Evolutionary conservation across 345 rosid genomes (phyloP).

Genomic region (Gossypium anomalum): DNA sequence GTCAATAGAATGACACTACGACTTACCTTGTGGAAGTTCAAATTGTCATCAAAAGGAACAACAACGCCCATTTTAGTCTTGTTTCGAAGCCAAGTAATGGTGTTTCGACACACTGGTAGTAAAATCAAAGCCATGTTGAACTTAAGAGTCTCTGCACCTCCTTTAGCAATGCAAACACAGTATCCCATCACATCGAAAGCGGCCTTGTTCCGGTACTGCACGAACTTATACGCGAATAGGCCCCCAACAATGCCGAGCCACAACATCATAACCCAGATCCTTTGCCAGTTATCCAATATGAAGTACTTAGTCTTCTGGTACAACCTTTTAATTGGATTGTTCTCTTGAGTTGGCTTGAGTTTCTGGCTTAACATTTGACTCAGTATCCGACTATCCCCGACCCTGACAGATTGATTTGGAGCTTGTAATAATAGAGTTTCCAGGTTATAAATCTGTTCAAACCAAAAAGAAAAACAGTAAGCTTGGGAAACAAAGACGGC

Average conservation of each 20-base stretch:
- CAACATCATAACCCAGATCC: conserved; percentile 72
- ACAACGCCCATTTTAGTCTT: conserved; percentile 66
- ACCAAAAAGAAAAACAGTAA: neutral
- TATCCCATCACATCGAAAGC: conserved; percentile 67
- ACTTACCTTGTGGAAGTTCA: conserved; percentile 71
- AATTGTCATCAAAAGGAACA: conserved; percentile 83
- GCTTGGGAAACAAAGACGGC: neutral
- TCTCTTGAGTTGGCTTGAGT: conserved; percentile 66
- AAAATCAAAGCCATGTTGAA: conserved; percentile 88
- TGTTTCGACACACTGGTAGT: conserved; percentile 78
- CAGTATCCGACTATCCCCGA: conserved; percentile 55
- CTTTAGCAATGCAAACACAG: conserved; percentile 81
- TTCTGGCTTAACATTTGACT: conserved; percentile 82
- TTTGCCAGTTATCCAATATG: conserved; percentile 77
- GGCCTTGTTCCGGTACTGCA: conserved; percentile 52
- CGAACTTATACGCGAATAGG: conserved; percentile 64
- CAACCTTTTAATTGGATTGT: conserved; percentile 43
- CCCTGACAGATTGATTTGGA: conserved; percentile 67
- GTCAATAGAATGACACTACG: neutral
- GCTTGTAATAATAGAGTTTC: conserved; percentile 75
- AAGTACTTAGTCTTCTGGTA: conserved; percentile 52
- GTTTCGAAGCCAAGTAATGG: conserved; percentile 88
- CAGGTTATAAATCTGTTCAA: conserved; percentile 56
- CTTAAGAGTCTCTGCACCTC: conserved; percentile 83
- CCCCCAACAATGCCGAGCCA: conserved; percentile 67